Base-by-base conservation (phyloP, 129 eudicot species). In the Centaurea solstitialis region DNA sequence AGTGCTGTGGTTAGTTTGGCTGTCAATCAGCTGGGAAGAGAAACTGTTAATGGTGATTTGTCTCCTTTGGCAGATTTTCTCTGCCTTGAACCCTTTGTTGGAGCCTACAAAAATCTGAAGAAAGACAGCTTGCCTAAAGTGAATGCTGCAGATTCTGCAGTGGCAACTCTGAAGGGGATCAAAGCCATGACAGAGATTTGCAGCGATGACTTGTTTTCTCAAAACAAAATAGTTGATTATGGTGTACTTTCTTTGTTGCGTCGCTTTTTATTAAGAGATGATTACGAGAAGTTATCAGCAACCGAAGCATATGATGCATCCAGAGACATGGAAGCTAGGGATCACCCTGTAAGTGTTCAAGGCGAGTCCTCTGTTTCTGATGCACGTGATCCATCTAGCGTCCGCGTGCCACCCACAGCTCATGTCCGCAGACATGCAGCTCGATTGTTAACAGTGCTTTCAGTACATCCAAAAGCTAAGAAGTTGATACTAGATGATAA, bases 251-350 rank as follows among this genome's bases (percentile, higher is more conserved):
- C 90, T 70, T 85, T 96, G 85, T 82, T 96, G 40, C 87, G 91
- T 74, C 97, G 98, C 79, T 77, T 87, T 75, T 76, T 96, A 77
- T 62, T 96, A 85, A 84, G 87, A 71, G 99, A 96, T 81, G 98
- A 96, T 88, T 96, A 91, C 82, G 99, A 96, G 87, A 91, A 85
- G 71, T 79, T 93, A 76, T 91, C 98, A 81, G 99, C 99, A 57
- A 90, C 85, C 65, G 97, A 96, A 91, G 95, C 99, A 45, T 96
- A 96, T 79, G 98, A 96, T 93, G 98, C 98, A 64, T 96, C 99
- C 64, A 86, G 94, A 74, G 93, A 85, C 72, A 87, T 87, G 85
- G 99, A 95, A 81, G 82, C 91, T 9, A 88, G 86, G 79, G 93
- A 96, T 50, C 87, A 73, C 39, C 70, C 74, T 23, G 53, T 89